Evolutionary conservation across 495 filamentous ascomycete species (phyloP), one percentile per base, ranked within the genome.

Genomic region (Lasiosphaeria miniovina): DNA sequence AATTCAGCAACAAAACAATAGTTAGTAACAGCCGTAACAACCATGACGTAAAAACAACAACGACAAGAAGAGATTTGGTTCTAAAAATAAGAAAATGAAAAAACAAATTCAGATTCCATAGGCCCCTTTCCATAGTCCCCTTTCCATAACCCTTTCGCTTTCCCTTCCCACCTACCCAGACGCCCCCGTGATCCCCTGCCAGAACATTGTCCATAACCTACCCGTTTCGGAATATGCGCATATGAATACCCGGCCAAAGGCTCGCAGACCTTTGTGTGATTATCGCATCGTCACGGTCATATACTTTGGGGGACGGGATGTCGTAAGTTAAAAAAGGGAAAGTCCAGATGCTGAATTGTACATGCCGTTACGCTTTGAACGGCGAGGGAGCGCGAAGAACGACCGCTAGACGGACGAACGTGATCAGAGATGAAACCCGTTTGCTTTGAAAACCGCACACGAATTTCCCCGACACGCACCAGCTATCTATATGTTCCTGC

Each of bases 401-500:
- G 7, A 51, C 49, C 17, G 32, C 6, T 38, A 53, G 33, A 53
- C 6, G 33, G 48, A 59, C 41, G 41, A 58, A 51, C 58, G 55
- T 35, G 38, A 57, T 46, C 57, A 57, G 52, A 56, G 49, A 58
- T 24, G 24, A 59, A 57, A 64, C 35, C 45, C 48, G 32, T 34
- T 41, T 53, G 63, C 63, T 40, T 59, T 24, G 57, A 43, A 62
- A 58, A 49, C 63, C 57, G 52, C 52, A 64, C 51, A 61, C 52
- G 57, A 63, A 62, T 52, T 58, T 43, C 56, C 55, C 53, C 58
- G 34, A 32, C 49, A 51, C 57, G 45, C 36, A 59, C 60, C 53
- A 58, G 65, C 61, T 66, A 70, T 70, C 67, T 71, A 71, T 68
- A 71, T 63, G 53, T 70, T 60, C 64, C 55, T 56, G 62, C 61